Percentiles rank a stretch among this genome's conserved stretches.
phyloP scores from a whole-genome alignment of 176 grass and related monocot genomes.

The Urochloa ruziziensis region DNA sequence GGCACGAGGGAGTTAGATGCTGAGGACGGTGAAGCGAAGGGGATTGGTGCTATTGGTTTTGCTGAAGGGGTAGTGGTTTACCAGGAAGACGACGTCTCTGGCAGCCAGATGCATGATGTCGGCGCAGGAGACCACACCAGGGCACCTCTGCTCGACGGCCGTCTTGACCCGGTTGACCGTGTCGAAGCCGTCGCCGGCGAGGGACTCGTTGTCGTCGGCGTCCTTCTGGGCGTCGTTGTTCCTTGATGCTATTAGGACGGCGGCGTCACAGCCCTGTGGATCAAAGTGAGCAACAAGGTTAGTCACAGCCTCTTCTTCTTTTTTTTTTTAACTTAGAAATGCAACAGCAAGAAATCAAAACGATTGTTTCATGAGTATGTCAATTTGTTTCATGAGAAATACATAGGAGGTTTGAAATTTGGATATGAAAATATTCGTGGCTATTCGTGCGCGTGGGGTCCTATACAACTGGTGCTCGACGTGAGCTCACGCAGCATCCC shows the following conservation, averaged over 20 bases:
- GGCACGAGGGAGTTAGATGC: background rate
- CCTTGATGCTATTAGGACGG: conserved; percentile 48
- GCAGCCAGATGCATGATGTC: conserved; percentile 74
- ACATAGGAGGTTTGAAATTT: background rate
- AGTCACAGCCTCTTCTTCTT: background rate
- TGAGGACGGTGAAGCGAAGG: background rate
- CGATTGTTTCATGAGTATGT: too few relatives aligned
- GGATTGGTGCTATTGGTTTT: background rate
- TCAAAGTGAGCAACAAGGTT: background rate
- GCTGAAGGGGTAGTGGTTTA: conserved; percentile 3
- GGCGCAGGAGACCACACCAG: conserved; percentile 75
- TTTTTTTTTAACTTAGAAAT: background rate
- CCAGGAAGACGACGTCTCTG: conserved; percentile 63
- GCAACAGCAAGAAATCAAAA: background rate
- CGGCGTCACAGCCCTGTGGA: conserved; percentile 67
- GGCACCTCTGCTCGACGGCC: conserved; percentile 64
- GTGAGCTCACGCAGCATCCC: background rate
- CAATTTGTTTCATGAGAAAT: too few relatives aligned
- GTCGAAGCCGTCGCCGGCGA: conserved; percentile 93
- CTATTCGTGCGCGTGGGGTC: background rate
- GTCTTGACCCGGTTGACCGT: conserved; percentile 56
- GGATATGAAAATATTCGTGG: background rate
- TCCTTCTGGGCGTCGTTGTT: conserved; percentile 75
- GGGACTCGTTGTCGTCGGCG: conserved; percentile 65
- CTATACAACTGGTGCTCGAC: conserved; percentile 13